Evolutionary conservation across 2,329 filamentous ascomycete genomes (phyloP).

Genomic region (Pseudogymnoascus sp.): DNA sequence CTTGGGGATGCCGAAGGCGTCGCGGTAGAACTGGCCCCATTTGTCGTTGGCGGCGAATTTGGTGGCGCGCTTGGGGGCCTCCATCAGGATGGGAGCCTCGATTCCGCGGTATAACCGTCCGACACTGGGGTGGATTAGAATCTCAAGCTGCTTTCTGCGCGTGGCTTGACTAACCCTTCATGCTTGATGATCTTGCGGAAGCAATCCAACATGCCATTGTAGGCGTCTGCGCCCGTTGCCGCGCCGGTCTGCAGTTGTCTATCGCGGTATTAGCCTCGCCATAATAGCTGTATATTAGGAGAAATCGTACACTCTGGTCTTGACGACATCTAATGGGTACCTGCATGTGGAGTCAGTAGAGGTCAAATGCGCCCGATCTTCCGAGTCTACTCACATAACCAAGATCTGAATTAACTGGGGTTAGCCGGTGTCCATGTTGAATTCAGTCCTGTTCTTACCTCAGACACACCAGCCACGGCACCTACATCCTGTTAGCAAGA

Average conservation of each 20-base stretch:
- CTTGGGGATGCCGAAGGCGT: conserved; percentile 71
- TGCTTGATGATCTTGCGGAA: conserved; percentile 94
- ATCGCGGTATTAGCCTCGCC: conserved; percentile 16
- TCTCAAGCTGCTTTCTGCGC: neutral
- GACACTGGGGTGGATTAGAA: conserved; percentile 44
- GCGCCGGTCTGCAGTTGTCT: conserved; percentile 81
- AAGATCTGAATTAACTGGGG: conserved; percentile 54
- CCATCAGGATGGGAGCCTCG: conserved; percentile 92
- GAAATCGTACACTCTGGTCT: conserved; percentile 78
- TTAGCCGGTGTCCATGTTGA: conserved; percentile 19
- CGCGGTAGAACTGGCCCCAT: conserved; percentile 92
- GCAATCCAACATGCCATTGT: conserved; percentile 97
- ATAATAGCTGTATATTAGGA: neutral
- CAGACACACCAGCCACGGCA: conserved; percentile 94
- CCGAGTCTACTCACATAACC: conserved; percentile 57
- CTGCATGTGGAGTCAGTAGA: conserved; percentile 39
- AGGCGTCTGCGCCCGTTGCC: conserved; percentile 66
- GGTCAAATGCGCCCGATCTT: conserved; percentile 7
- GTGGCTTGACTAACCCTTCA: conserved; percentile 61
- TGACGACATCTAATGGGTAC: conserved; percentile 98
- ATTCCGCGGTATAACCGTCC: conserved; percentile 94
- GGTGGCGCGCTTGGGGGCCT: conserved; percentile 90
- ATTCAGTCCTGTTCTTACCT: conserved; percentile 50
- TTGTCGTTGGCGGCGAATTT: conserved; percentile 99
- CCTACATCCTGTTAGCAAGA: conserved; percentile 39